Percentiles rank a stretch among this genome's conserved stretches.
These are phyloP conservation scores for Phoma sp. DNA, from an alignment of 2,329 filamentous ascomycete genomes.

Conservation along the genomic window DNA sequence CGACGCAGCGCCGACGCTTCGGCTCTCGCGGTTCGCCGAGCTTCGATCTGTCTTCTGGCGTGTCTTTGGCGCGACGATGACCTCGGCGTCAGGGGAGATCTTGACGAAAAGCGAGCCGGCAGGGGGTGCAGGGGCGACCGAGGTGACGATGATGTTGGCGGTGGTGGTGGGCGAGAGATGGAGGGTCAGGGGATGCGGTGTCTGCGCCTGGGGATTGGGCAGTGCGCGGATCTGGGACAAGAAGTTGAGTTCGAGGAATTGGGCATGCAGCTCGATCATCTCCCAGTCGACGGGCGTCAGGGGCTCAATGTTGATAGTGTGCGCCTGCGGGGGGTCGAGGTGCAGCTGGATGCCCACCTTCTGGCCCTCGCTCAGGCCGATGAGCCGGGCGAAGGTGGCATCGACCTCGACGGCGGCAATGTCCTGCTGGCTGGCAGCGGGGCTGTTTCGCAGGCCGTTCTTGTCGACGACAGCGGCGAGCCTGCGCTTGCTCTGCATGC, in stretches of 20 bases:
- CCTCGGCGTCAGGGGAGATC: slow-evolving; percentile 91
- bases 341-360: slow-evolving; percentile 77
- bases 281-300: slow-evolving; percentile 97
- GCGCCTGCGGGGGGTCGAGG: slow-evolving; percentile 86
- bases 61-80: slow-evolving; percentile 95
- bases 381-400: slow-evolving; percentile 77
- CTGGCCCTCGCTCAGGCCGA: slow-evolving; percentile 82
- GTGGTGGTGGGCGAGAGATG: slow-evolving; percentile 96
- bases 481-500: slow-evolving; percentile 92
- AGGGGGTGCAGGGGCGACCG: slow-evolving; percentile 76
- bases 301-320: slow-evolving; percentile 96
- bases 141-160: slow-evolving; percentile 86
- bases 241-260: slow-evolving; percentile 92
- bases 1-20: slow-evolving; percentile 81
- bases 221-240: slow-evolving; percentile 91
- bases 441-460: slow-evolving; percentile 72
- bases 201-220: slow-evolving; percentile 76
- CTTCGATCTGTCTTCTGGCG: slow-evolving; percentile 72
- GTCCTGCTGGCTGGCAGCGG: slow-evolving; percentile 75
- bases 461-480: slow-evolving; percentile 75
- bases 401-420: slow-evolving; percentile 83
- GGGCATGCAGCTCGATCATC: slow-evolving; percentile 96
- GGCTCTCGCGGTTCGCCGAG: slow-evolving; percentile 69
- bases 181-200: slow-evolving; percentile 82
- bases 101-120: slow-evolving; percentile 82